Evolutionary conservation across 768 basidiomycete genomes (phyloP), one percentile per base, ranked within the genome.

Genomic region (Amanita thiersii): DNA sequence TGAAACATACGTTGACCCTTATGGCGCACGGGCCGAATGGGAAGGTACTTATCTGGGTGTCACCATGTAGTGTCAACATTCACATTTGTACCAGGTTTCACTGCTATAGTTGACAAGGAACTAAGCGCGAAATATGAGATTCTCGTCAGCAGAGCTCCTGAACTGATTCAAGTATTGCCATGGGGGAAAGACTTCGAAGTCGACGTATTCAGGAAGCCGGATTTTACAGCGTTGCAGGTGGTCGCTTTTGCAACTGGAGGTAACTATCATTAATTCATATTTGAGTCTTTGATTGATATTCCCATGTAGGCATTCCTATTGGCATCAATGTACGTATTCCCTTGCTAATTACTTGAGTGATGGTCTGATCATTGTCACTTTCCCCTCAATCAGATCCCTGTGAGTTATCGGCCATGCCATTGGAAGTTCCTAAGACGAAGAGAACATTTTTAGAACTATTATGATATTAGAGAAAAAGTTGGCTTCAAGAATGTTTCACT

Each of bases 401-500:
- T 79, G 54, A 57, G 69, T 55, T 12, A 26, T 10, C 14, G 32
- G 9, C n/a, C 9, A 29, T 8, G 9, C 11, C 38, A n/a, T 29
- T 9, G 3, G 15, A 18, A 11, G 20, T 12, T 5, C 12, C 17
- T 11, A 46, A 42, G 18, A 35, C 17, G 8, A 25, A 12, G 25
- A 36, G 37, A n/a, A n/a, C n/a, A n/a, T n/a, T 30, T 19, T 10
- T 49, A 80, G 74, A 88, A 88, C 52, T 89, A 90, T 51, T 90
- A 88, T 52, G 77, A 88, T 45, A 74, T 92, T 47, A 74, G 90
- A 31, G 89, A 87, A 56, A 72, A 77, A 2, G 68, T 70, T 25
- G 90, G 90, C 0, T 92, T 91, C 65, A 92, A 92, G 66, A 92
- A 92, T 51, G 89, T 92, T 28, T 86, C 83, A 0, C 70, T 91